phyloP scores from a whole-genome alignment of 139 green algal genomes.

The Spirogloea muscicola region DNA sequence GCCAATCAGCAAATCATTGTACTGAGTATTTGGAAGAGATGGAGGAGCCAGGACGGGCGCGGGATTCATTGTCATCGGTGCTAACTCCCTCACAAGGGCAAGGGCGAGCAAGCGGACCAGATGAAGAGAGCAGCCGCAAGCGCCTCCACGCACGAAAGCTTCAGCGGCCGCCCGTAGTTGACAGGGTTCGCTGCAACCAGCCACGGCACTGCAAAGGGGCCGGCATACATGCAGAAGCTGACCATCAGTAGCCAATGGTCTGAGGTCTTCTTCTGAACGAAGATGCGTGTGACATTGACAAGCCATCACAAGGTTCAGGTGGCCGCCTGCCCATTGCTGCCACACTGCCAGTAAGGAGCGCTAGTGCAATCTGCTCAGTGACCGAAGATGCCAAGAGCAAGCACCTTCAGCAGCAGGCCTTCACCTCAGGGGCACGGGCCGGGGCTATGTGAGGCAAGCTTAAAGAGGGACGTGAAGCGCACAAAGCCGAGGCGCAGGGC shows the following conservation, averaged over 20 bases:
- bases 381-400: too few species aligned
- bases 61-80: slow-evolving; percentile 50
- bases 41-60: slow-evolving; percentile 79
- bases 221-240: too few species aligned
- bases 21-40: slow-evolving; percentile 16
- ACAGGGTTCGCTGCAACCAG: slow-evolving; percentile 94
- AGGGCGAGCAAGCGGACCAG: too few species aligned
- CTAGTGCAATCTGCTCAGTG: too few species aligned
- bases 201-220: slow-evolving; percentile 67
- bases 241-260: too few species aligned
- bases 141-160: slow-evolving; percentile 93
- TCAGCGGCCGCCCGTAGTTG: slow-evolving; percentile 85
- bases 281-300: too few species aligned
- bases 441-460: not conserved
- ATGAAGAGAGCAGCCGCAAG: slow-evolving; percentile 50
- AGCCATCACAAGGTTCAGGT: too few species aligned
- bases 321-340: too few species aligned
- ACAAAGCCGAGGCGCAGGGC: slow-evolving; percentile 32
- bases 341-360: too few species aligned
- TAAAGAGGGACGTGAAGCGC: not conserved
- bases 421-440: too few species aligned
- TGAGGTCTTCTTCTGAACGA: too few species aligned
- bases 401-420: too few species aligned
- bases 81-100: not conserved
- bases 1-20: not conserved